phyloP scores from a whole-genome alignment of 371 early-diverging fungal genomes.

The Funneliformis caledonium region DNA sequence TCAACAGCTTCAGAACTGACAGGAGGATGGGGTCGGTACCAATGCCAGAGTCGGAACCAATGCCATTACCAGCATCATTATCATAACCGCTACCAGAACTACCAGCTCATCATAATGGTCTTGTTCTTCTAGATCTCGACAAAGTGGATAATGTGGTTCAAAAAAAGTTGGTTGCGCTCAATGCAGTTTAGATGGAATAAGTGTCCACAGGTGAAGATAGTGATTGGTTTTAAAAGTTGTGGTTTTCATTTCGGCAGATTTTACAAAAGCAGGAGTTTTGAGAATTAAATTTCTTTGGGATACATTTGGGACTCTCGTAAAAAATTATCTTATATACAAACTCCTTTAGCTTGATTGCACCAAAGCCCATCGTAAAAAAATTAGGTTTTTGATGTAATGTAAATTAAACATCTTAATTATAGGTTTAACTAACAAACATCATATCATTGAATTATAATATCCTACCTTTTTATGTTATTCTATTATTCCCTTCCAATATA shows the following conservation, averaged over 20 bases:
- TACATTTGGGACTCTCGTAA: not conserved
- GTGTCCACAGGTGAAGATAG: not conserved
- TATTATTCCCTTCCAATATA: too few species aligned
- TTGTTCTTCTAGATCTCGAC: not conserved
- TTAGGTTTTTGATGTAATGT: not conserved
- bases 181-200: not conserved
- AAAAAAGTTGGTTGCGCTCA: not conserved
- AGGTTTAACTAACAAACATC: too few species aligned
- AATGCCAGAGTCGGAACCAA: not conserved
- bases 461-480: too few species aligned
- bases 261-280: not conserved
- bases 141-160: not conserved
- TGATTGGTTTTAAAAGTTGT: constrained; percentile 1
- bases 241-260: not conserved
- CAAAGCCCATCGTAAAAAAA: too few species aligned
- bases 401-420: too few species aligned
- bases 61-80: too few species aligned
- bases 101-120: too few species aligned
- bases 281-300: not conserved
- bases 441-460: too few species aligned
- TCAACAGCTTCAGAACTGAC: too few species aligned
- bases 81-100: too few species aligned
- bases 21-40: not conserved
- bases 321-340: not conserved
- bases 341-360: not conserved